Evolutionary conservation across 1,284 basidiomycete species (phyloP).

Genomic region (Jaminaea rosea): DNA sequence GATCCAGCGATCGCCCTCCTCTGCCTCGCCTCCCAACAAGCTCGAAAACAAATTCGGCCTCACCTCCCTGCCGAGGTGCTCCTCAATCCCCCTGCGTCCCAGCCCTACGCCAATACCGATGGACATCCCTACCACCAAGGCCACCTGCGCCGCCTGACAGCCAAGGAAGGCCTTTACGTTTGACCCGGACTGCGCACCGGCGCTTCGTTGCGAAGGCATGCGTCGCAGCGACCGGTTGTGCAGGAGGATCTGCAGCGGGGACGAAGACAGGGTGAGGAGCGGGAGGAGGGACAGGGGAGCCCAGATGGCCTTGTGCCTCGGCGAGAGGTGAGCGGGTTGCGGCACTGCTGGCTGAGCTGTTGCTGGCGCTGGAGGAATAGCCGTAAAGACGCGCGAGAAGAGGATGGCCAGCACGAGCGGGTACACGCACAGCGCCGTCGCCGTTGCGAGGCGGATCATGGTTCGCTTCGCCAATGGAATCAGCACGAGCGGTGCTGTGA

Average conservation of each 20-base stretch:
- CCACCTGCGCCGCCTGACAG: slow-evolving; percentile 34
- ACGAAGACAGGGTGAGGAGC: slow-evolving; percentile 34
- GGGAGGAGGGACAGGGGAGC: slow-evolving; percentile 42
- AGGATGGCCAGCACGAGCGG: slow-evolving; percentile 28
- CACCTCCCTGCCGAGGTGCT: slow-evolving; percentile 17
- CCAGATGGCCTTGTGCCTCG: slow-evolving; percentile 31
- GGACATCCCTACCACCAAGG: slow-evolving; percentile 22
- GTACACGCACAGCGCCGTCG: slow-evolving; percentile 27
- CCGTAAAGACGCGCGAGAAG: slow-evolving; percentile 22
- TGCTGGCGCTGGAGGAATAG: neutral
- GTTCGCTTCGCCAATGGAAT: slow-evolving; percentile 41
- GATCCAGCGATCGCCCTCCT: slow-evolving; percentile 31
- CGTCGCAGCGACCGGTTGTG: slow-evolving; percentile 39
- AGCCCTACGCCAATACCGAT: slow-evolving; percentile 30
- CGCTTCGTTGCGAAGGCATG: slow-evolving; percentile 5
- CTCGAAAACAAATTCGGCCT: too few relatives aligned
- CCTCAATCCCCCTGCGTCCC: slow-evolving; percentile 27
- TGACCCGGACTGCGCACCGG: slow-evolving; percentile 22
- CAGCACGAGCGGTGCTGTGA: slow-evolving; percentile 34
- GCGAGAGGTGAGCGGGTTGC: slow-evolving; percentile 18
- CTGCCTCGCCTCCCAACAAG: too few relatives aligned
- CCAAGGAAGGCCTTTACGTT: slow-evolving; percentile 39
- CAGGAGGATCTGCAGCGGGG: slow-evolving; percentile 41
- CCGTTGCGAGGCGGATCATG: slow-evolving; percentile 38
- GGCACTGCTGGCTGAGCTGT: neutral